Conservation (phyloP, 2,329 filamentous ascomycete genomes). For the Aspergillus neotritici region DNA sequence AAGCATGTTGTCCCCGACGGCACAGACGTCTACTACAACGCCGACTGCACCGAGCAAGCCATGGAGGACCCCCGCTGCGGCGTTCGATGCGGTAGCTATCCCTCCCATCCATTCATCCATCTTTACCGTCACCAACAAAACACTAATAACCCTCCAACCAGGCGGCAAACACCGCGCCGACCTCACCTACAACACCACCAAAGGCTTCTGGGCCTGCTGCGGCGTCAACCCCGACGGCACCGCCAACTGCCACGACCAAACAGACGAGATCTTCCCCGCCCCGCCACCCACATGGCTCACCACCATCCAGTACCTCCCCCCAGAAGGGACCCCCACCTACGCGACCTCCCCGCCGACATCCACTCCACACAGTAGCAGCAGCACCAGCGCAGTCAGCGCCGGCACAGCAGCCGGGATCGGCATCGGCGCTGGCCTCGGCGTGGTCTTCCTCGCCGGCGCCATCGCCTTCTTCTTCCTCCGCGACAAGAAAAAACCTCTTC, state of each 20-base stretch:
- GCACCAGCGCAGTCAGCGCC: background rate
- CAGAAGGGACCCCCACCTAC: slow-evolving; percentile 1
- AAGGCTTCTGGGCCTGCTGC: slow-evolving; percentile 7
- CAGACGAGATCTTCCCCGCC: slow-evolving; percentile 4
- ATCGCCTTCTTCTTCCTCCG: too few relatives aligned
- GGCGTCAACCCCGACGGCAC: background rate
- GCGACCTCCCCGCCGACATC: background rate
- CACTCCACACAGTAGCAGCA: background rate
- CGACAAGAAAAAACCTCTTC: too few relatives aligned
- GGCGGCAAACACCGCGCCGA: background rate
- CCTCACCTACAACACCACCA: background rate
- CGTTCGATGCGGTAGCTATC: slow-evolving; percentile 6
- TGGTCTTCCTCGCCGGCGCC: background rate
- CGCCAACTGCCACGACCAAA: slow-evolving; percentile 2
- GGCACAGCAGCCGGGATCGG: slow-evolving; percentile 5
- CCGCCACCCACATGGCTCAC: slow-evolving; percentile 4
- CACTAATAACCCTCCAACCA: background rate
- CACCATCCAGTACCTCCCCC: slow-evolving; percentile 7
- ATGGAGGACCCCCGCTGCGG: slow-evolving; percentile 6
- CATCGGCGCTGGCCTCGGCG: slow-evolving; percentile 4
- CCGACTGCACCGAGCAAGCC: slow-evolving; percentile 9
- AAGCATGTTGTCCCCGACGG: background rate
- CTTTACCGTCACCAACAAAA: too few relatives aligned
- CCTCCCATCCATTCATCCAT: too few relatives aligned
- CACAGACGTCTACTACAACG: slow-evolving; percentile 4